Conservation (phyloP, 2,329 filamentous ascomycete genomes). For the Fusarium foetens region DNA sequence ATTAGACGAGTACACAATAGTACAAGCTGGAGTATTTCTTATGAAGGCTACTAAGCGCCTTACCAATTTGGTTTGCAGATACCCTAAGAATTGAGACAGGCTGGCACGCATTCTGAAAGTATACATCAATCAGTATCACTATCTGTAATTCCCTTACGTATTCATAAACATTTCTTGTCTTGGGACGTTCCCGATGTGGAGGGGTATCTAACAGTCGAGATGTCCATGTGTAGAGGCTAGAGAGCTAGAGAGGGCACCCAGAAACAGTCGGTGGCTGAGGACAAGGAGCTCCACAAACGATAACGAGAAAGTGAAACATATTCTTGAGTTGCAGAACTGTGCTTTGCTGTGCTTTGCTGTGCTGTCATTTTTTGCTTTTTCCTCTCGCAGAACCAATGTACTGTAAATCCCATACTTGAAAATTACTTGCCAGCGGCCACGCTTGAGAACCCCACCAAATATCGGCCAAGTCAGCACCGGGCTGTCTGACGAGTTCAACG, state of each 20-base stretch:
- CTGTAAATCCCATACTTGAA: neutral
- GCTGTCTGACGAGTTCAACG: neutral
- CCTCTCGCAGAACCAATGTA: neutral
- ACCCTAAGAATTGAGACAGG: neutral
- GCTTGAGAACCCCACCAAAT: neutral
- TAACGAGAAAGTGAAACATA: neutral
- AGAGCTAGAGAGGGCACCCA: neutral
- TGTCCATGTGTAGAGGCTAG: neutral
- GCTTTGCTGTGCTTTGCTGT: neutral
- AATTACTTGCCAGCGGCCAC: conserved; percentile 8
- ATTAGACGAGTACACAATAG: conserved; percentile 20
- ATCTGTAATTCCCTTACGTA: neutral
- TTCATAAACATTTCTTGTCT: neutral
- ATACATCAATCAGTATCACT: neutral
- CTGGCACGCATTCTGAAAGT: neutral
- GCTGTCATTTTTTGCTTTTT: neutral
- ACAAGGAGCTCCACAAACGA: neutral
- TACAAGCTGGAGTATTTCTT: neutral
- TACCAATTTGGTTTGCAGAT: neutral
- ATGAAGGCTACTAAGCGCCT: neutral
- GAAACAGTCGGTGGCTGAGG: conserved; percentile 21
- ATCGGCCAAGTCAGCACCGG: conserved; percentile 1
- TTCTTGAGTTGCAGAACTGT: neutral
- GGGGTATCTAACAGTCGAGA: neutral
- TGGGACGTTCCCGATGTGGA: neutral